phyloP scores from a whole-genome alignment of 2,329 filamentous ascomycete species.

The Fusarium piperis region DNA sequence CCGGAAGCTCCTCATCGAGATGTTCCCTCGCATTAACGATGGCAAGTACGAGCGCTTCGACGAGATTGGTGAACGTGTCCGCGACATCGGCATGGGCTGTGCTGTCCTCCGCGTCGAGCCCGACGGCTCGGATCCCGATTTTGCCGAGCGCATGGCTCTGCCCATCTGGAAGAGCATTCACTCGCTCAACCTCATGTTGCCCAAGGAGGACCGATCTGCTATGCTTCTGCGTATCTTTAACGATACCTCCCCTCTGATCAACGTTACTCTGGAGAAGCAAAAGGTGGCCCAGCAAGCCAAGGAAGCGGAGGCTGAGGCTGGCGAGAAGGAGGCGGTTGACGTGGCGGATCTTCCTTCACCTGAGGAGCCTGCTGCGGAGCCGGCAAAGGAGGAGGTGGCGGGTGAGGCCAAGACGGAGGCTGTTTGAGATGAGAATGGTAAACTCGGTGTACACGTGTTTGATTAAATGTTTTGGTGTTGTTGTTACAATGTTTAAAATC shows the following conservation, averaged over 20 bases:
- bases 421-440: conserved; percentile 23
- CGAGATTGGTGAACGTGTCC: conserved; percentile 87
- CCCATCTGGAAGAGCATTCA: conserved; percentile 94
- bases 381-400: conserved; percentile 9
- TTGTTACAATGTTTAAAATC: conserved; percentile 34
- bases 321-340: conserved; percentile 41
- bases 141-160: conserved; percentile 82
- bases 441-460: conserved; percentile 29
- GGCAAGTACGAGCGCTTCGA: conserved; percentile 79
- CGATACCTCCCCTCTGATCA: conserved; percentile 85
- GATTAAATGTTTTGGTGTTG: conserved; percentile 34
- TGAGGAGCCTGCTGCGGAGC: conserved; percentile 35
- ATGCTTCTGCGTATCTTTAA: conserved; percentile 94
- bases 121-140: conserved; percentile 68
- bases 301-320: conserved; percentile 40
- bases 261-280: conserved; percentile 67
- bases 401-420: conserved; percentile 22
- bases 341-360: conserved; percentile 53
- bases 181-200: conserved; percentile 95
- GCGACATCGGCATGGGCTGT: conserved; percentile 87
- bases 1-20: conserved; percentile 85
- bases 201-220: conserved; percentile 93
- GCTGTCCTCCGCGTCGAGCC: conserved; percentile 88
- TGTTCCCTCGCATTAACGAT: conserved; percentile 90
- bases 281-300: conserved; percentile 53